Evolutionary conservation across 306 rosid genomes (phyloP), one percentile per base, ranked within the genome.

Genomic region (Pachyrhizus erosus): DNA sequence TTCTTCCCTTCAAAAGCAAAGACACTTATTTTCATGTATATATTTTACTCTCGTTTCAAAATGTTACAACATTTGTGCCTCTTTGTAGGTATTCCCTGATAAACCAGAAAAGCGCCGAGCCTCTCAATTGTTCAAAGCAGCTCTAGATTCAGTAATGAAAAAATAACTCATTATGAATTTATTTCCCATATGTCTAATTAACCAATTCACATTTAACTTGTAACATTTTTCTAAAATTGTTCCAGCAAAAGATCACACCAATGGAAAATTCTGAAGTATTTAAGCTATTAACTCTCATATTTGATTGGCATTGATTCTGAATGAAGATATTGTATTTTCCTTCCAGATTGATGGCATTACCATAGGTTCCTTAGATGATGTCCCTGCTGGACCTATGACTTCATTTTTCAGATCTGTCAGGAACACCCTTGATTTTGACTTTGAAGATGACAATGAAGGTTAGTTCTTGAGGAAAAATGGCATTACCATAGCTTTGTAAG

Each of bases 351-450:
- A 91, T 81, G 97, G 92, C 52, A 83, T 96, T 78, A 88, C 85
- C 55, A 76, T 96, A 80, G 91, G 97, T 83, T 93, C 99, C 82
- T 86, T 93, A 79, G 98, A 96, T 89, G 99, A 96, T 70, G 83
- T 96, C 77, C 97, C 99, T 12, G 86, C 87, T 62, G 97, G 94
- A 73, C 92, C 99, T 68, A 78, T 96, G 85, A 80, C 87, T 74
- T 81, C 86, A 11, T 96, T 96, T 93, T 96, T 96, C 86, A 84
- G 94, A 87, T 93, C 99, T 37, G 66, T 96, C 73, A 89, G 98
- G 88, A 89, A 85, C 85, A 96, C 99, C 78, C 98, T 96, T 84
- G 99, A 96, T 89, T 96, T 96, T 87, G 99, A 96, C 85, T 96
- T 91, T 80, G 94, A 91, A 87, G 98, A 96, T 87, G 98, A 93